Conservation (phyloP, 768 basidiomycete species). For the Leccinum pellstonianum region DNA sequence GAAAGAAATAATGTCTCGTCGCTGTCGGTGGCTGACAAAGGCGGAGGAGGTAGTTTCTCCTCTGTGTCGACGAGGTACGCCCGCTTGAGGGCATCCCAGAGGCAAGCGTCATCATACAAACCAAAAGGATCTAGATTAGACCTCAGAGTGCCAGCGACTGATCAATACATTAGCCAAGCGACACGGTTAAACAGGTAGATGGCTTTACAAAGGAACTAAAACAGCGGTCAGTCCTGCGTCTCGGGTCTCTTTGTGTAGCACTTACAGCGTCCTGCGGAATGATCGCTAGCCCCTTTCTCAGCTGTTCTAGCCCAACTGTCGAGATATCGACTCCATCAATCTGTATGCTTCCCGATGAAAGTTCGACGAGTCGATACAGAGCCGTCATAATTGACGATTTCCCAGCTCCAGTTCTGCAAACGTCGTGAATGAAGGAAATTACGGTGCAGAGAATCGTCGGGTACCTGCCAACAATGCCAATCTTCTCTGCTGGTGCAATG, state of each 20-base stretch:
- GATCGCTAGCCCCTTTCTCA: constrained; percentile 68
- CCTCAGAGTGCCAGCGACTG: constrained; percentile 77
- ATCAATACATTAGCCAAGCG: constrained; percentile 9
- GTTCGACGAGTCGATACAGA: constrained; percentile 82
- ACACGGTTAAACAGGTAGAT: background rate
- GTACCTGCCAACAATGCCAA: constrained; percentile 81
- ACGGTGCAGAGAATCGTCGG: constrained; percentile 3
- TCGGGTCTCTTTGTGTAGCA: background rate
- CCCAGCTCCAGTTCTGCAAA: constrained; percentile 73
- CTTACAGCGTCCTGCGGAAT: constrained; percentile 71
- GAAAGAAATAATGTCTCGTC: constrained; percentile 22
- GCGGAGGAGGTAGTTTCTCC: constrained; percentile 16
- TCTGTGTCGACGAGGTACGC: constrained; percentile 72
- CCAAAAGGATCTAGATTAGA: constrained; percentile 91
- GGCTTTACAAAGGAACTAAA: constrained; percentile 40
- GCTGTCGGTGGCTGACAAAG: constrained; percentile 36
- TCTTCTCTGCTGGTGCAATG: constrained; percentile 77
- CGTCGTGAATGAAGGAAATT: background rate
- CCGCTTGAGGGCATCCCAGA: constrained; percentile 88
- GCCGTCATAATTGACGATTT: constrained; percentile 91
- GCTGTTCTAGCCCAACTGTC: constrained; percentile 70
- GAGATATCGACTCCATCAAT: constrained; percentile 88
- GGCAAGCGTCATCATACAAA: constrained; percentile 69
- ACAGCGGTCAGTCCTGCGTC: background rate
- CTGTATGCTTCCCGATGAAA: constrained; percentile 66